These are phyloP conservation scores for Hirsutella rhossiliensis DNA, from an alignment of 2,329 filamentous ascomycete species.

Conservation along the genomic window DNA sequence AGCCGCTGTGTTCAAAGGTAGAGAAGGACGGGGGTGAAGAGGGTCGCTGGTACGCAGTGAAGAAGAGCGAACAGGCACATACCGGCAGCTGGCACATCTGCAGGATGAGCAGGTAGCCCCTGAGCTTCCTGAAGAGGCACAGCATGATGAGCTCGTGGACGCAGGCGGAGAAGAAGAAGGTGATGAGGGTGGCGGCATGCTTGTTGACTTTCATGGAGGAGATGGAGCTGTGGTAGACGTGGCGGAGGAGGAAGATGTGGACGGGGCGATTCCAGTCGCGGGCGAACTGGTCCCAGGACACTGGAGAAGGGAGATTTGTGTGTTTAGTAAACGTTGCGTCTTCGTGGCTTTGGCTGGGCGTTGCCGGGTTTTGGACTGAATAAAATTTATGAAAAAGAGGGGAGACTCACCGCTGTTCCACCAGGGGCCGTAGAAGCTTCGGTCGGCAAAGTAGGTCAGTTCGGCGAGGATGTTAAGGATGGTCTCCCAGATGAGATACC, in stretches of 20 bases:
- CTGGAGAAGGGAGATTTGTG: constrained; percentile 11
- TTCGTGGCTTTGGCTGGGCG: not conserved
- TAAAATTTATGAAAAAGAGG: no score
- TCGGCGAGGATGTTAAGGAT: constrained; percentile 67
- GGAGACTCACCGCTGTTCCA: constrained; percentile 41
- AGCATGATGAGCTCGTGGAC: constrained; percentile 72
- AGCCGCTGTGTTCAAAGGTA: no score
- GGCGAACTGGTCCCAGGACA: constrained; percentile 65
- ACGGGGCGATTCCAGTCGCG: constrained; percentile 70
- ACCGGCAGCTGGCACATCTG: constrained; percentile 64
- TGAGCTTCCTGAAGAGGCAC: constrained; percentile 66
- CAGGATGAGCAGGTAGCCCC: constrained; percentile 60
- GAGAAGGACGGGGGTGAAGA: no score
- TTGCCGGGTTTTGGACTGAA: not conserved
- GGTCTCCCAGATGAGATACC: constrained; percentile 74
- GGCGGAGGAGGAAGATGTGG: constrained; percentile 64
- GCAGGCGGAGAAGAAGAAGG: constrained; percentile 59
- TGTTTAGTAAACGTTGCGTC: not conserved
- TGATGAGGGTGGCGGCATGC: constrained; percentile 61
- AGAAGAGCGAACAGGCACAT: constrained; percentile 9
- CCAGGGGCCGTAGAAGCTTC: constrained; percentile 57
- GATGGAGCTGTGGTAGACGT: constrained; percentile 71
- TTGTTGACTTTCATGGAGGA: constrained; percentile 59
- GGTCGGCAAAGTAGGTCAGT: constrained; percentile 64
- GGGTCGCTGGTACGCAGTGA: no score